Evolutionary conservation across 805 yeast species (phyloP).

Genomic region (Candida dendrica): DNA sequence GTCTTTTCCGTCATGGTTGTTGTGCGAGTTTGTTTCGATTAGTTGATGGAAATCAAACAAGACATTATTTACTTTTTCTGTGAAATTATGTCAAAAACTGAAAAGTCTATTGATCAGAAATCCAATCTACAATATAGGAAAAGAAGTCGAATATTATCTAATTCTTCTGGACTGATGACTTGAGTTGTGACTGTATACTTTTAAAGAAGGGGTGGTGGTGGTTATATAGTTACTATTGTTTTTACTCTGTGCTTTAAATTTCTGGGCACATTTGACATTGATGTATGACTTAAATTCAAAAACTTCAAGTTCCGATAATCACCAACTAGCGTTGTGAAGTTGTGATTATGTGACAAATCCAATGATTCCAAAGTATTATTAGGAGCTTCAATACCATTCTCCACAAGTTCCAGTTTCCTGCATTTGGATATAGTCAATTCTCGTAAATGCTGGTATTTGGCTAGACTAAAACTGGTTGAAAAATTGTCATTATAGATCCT

Average conservation of each 20-base stretch:
- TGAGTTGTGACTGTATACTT: too few species aligned
- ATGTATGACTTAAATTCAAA: background rate
- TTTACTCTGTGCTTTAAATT: too few species aligned
- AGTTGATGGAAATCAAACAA: too few species aligned
- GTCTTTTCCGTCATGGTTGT: background rate
- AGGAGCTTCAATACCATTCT: background rate
- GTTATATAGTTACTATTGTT: too few species aligned
- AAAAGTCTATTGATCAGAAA: too few species aligned
- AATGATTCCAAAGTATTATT: background rate
- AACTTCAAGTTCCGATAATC: background rate
- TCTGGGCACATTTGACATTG: background rate
- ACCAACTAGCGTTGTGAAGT: background rate
- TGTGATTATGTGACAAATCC: slow-evolving; percentile 2
- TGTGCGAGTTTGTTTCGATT: too few species aligned
- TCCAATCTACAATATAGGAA: too few species aligned
- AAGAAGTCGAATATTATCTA: too few species aligned
- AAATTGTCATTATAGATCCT: slow-evolving; percentile 13
- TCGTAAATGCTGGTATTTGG: slow-evolving; percentile 3
- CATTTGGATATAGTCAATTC: slow-evolving; percentile 12
- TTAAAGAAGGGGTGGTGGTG: too few species aligned
- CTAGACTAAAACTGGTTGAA: slow-evolving; percentile 4
- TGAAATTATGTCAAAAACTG: too few species aligned
- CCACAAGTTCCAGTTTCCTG: slow-evolving; percentile 2
- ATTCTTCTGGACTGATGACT: too few species aligned
- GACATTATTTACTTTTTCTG: too few species aligned